These are phyloP conservation scores for Suillus lakei DNA, from an alignment of 768 basidiomycete species.

Conservation along the genomic window DNA sequence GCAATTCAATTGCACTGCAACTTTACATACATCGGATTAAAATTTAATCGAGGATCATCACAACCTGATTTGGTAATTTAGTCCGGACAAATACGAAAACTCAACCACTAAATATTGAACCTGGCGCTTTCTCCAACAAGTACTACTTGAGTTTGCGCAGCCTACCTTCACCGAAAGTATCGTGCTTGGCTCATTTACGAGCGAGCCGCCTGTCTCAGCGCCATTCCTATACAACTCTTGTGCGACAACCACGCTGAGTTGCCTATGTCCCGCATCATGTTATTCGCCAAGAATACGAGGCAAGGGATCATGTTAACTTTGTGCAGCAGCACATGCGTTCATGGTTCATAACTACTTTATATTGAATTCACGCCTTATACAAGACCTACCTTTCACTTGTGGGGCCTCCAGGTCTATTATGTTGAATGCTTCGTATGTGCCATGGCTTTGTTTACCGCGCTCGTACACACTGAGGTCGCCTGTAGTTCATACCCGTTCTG, in stretches of 20 bases:
- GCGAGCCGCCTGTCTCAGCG: not conserved
- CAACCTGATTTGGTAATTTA: not conserved
- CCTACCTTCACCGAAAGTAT: not conserved
- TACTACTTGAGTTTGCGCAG: not conserved
- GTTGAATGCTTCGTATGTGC: no score
- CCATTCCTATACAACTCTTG: not conserved
- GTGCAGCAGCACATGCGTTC: not conserved
- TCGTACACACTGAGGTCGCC: no score
- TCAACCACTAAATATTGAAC: no score
- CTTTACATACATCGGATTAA: not conserved
- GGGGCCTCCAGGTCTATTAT: not conserved
- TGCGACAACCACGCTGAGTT: not conserved
- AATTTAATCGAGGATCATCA: slow-evolving; percentile 4
- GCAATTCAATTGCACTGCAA: not conserved
- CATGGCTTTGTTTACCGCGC: no score
- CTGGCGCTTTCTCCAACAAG: not conserved
- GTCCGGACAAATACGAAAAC: slow-evolving; percentile 2
- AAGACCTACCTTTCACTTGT: not conserved
- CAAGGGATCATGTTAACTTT: not conserved
- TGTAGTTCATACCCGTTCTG: not conserved
- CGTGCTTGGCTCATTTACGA: not conserved
- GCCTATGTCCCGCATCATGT: not conserved
- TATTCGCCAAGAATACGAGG: not conserved
- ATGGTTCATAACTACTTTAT: not conserved
- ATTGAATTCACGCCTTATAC: not conserved